Conservation (phyloP, 2,329 filamentous ascomycete genomes). For the Fusarium compactum region DNA sequence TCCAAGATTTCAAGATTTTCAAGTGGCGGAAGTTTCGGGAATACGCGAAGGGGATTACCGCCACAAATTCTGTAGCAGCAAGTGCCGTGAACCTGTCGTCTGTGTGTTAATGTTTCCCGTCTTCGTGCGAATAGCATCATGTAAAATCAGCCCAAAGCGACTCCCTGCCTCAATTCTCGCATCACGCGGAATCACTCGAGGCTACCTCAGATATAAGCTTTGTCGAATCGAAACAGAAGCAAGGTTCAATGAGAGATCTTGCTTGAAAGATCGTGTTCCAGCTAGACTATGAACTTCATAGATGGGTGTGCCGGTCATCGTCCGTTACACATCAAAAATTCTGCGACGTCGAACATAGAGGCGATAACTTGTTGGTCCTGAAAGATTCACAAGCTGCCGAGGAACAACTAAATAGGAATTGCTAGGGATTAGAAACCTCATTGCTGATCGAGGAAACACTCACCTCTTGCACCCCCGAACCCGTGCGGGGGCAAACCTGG, state of each 20-base stretch:
- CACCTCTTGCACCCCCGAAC: constrained; percentile 15
- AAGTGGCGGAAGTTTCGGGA: not conserved
- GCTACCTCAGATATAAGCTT: constrained; percentile 23
- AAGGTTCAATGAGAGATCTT: constrained; percentile 9
- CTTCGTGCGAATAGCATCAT: constrained; percentile 16
- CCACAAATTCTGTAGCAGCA: not conserved
- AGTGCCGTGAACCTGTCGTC: not conserved
- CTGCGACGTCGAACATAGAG: constrained; percentile 31
- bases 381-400: constrained; percentile 47
- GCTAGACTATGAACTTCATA: constrained; percentile 22
- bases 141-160: constrained; percentile 17
- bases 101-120: constrained; percentile 18
- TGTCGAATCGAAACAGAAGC: constrained; percentile 8
- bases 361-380: constrained; percentile 29
- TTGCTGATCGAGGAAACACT: constrained; percentile 15
- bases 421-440: constrained; percentile 14
- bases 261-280: constrained; percentile 16
- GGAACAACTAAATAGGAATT: constrained; percentile 27
- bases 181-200: constrained; percentile 1
- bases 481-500: constrained; percentile 49
- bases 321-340: constrained; percentile 19
- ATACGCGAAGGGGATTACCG: constrained; percentile 1
- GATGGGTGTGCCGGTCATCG: constrained; percentile 38
- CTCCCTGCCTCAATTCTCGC: not conserved
- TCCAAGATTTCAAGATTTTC: not conserved